Percentiles rank a stretch among this genome's conserved stretches.
Evolutionary conservation across 331 rosid species (phyloP).

Genomic region (Quercus phellos): DNA sequence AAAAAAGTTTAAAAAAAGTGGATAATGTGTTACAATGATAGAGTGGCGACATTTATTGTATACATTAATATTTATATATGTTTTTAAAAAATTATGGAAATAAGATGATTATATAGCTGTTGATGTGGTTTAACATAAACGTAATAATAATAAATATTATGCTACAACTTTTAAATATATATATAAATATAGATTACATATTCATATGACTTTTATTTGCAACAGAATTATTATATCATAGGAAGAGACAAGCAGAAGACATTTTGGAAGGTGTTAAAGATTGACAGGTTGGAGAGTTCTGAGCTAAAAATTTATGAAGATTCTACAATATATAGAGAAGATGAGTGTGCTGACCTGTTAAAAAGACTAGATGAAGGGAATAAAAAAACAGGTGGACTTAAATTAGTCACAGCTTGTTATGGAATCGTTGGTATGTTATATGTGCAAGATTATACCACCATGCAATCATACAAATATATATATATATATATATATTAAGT

Average conservation of each 20-base stretch:
- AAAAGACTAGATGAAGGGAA: slow-evolving; percentile 84
- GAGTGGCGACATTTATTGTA: no score
- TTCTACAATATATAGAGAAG: slow-evolving; percentile 56
- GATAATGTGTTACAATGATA: no score
- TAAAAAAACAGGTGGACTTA: slow-evolving; percentile 84
- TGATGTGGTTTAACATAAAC: no score
- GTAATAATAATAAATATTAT: no score
- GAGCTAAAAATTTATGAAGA: slow-evolving; percentile 74
- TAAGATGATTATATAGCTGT: accelerated
- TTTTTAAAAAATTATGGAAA: no score
- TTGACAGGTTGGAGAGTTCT: slow-evolving; percentile 61
- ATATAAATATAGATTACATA: not conserved
- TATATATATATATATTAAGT: not conserved
- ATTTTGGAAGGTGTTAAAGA: slow-evolving; percentile 79
- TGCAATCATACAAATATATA: not conserved
- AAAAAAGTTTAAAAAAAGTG: no score
- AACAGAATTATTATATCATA: slow-evolving; percentile 80
- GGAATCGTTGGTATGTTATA: slow-evolving; percentile 76
- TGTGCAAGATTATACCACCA: not conserved
- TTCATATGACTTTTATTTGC: slow-evolving; percentile 7
- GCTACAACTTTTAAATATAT: accelerated
- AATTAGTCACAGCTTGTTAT: slow-evolving; percentile 70
- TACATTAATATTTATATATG: no score
- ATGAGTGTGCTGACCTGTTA: slow-evolving; percentile 78
- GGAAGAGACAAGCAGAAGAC: slow-evolving; percentile 84